These are phyloP conservation scores for Daldinia sp. DNA, from an alignment of 2,329 filamentous ascomycete species.

Conservation along the genomic window DNA sequence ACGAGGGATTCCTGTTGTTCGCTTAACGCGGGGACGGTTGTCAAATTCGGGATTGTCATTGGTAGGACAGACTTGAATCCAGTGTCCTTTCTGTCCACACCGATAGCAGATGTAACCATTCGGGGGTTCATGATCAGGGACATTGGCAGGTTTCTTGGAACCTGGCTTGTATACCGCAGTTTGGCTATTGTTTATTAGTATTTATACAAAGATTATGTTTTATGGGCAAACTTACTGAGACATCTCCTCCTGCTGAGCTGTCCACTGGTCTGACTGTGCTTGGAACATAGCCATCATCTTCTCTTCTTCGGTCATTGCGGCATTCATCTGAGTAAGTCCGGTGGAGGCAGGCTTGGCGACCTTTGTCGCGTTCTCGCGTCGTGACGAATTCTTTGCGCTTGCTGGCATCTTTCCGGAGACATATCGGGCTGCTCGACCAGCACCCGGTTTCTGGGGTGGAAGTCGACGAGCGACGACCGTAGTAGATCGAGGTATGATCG, in stretches of 20 bases:
- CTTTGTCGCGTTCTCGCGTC: constrained; percentile 73
- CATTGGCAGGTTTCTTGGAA: constrained; percentile 75
- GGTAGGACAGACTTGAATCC: constrained; percentile 98
- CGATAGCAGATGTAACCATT: constrained; percentile 96
- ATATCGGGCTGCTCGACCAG: constrained; percentile 92
- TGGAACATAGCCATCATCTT: constrained; percentile 93
- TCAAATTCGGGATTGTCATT: constrained; percentile 98
- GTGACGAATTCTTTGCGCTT: constrained; percentile 82
- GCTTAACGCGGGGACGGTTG: constrained; percentile 91
- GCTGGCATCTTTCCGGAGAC: constrained; percentile 96
- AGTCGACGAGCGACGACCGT: constrained; percentile 90
- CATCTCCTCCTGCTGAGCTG: constrained; percentile 92
- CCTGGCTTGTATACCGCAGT: constrained; percentile 71
- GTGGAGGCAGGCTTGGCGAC: constrained; percentile 68
- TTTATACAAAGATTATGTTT: not conserved
- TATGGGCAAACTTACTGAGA: constrained; percentile 71
- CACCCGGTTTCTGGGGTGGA: constrained; percentile 85
- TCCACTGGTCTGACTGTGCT: constrained; percentile 91
- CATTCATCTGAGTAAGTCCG: constrained; percentile 75
- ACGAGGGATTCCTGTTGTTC: constrained; percentile 95
- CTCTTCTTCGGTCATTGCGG: constrained; percentile 91
- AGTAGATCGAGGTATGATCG: constrained; percentile 95
- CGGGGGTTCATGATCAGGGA: constrained; percentile 93
- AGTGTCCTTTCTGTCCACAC: constrained; percentile 97
- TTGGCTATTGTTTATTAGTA: constrained; percentile 60